These are phyloP conservation scores for Apiotrichum sp. DNA, from an alignment of 1,284 basidiomycete genomes.

Conservation along the genomic window DNA sequence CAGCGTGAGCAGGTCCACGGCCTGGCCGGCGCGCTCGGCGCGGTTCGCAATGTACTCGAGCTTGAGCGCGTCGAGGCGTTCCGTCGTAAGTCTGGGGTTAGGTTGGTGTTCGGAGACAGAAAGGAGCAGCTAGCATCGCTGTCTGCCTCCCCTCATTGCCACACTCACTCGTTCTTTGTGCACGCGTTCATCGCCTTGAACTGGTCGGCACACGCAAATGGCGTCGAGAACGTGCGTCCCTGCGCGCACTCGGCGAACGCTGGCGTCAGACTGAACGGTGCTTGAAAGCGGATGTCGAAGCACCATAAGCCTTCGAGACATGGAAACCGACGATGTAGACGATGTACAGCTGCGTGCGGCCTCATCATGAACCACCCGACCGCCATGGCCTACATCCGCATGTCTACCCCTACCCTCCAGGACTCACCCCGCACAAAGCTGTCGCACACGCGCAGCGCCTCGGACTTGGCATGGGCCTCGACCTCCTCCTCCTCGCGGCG, in stretches of 20 bases:
- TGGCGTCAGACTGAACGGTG: slow-evolving; percentile 45
- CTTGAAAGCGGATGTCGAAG: too few species aligned
- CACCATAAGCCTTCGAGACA: too few species aligned
- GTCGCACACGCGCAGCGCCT: slow-evolving; percentile 74
- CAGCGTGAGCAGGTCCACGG: slow-evolving; percentile 30
- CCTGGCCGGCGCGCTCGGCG: slow-evolving; percentile 30
- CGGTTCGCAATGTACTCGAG: slow-evolving; percentile 43
- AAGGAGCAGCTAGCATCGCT: background rate
- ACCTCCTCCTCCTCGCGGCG: slow-evolving; percentile 75
- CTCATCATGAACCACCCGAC: too few species aligned
- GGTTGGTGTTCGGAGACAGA: background rate
- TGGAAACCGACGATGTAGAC: too few species aligned
- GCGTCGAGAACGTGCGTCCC: slow-evolving; percentile 73
- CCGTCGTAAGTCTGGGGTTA: slow-evolving; percentile 32
- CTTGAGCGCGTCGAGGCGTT: slow-evolving; percentile 39
- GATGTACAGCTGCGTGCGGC: too few species aligned
- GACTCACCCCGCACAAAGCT: slow-evolving; percentile 63
- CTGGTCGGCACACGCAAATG: slow-evolving; percentile 70
- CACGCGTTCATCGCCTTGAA: slow-evolving; percentile 70
- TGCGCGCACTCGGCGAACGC: slow-evolving; percentile 77
- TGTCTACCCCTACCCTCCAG: background rate
- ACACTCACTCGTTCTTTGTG: slow-evolving; percentile 71
- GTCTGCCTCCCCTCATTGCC: background rate
- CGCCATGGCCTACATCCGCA: too few species aligned
- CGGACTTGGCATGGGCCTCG: slow-evolving; percentile 56